phyloP scores from a whole-genome alignment of 495 filamentous ascomycete genomes.

The Penicillium taxi region DNA sequence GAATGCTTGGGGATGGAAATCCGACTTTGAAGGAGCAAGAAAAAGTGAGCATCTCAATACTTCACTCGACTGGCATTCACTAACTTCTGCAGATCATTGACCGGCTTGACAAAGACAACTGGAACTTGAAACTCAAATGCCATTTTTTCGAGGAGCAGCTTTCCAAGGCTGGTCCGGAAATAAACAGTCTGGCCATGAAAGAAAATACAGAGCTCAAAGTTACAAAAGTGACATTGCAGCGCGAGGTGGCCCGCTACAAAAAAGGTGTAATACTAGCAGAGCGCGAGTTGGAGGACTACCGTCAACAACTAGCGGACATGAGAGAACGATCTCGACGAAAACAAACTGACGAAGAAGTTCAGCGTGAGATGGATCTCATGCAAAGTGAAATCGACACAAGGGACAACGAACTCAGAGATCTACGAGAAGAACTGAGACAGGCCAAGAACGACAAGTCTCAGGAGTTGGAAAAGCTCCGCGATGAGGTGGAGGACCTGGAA shows the following conservation, averaged over 20 bases:
- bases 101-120: constrained; percentile 90
- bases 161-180: constrained; percentile 74
- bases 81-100: constrained; percentile 61
- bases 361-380: constrained; percentile 53
- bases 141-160: constrained; percentile 88
- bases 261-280: constrained; percentile 73
- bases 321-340: constrained; percentile 69
- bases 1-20: constrained; percentile 70
- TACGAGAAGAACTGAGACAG: constrained; percentile 37
- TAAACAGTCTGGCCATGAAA: constrained; percentile 75
- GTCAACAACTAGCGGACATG: constrained; percentile 67
- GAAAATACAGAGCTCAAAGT: constrained; percentile 97
- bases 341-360: constrained; percentile 57
- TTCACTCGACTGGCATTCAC: background rate
- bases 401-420: constrained; percentile 43
- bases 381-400: constrained; percentile 50
- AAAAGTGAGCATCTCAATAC: constrained; percentile 47
- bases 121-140: constrained; percentile 94
- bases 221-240: constrained; percentile 75
- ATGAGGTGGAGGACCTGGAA: constrained; percentile 62
- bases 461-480: constrained; percentile 55
- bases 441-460: constrained; percentile 42
- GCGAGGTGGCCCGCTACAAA: constrained; percentile 73
- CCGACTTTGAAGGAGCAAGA: constrained; percentile 87
- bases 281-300: constrained; percentile 69